A percentile compares a stretch with the other conserved stretches of the same genome.
Conservation (phyloP, 148 eudicot species). For the Rhododendron mucronatum region DNA sequence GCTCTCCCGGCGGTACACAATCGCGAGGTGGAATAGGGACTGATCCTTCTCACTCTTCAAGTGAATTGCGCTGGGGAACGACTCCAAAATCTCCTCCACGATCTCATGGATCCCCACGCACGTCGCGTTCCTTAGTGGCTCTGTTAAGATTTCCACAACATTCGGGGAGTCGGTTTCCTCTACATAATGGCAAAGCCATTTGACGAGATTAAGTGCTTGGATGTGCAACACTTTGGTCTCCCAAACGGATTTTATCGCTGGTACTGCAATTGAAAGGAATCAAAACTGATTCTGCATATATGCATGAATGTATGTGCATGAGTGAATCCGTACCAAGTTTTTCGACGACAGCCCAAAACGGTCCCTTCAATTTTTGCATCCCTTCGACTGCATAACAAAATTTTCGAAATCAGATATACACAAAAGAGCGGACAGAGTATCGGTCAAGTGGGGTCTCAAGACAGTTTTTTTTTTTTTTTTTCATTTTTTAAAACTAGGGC, state of each 20-base stretch:
- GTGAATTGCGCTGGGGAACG: neutral
- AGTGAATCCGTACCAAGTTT: neutral
- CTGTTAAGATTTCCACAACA: neutral
- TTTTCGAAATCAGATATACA: neutral
- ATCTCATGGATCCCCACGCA: neutral
- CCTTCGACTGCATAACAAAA: neutral
- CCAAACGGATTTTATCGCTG: neutral
- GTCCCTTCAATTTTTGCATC: neutral
- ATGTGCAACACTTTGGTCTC: neutral
- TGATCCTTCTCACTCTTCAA: neutral
- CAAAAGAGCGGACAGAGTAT: neutral
- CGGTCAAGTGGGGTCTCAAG: too few relatives aligned
- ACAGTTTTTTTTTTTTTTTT: too few relatives aligned
- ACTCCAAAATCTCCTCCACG: neutral
- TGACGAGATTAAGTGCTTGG: neutral
- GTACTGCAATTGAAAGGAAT: neutral
- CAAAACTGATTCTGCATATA: neutral
- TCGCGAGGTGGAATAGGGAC: neutral
- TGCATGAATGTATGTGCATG: too few relatives aligned
- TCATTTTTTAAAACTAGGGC: too few relatives aligned
- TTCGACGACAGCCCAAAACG: neutral
- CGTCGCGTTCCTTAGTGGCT: neutral
- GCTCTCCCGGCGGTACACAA: neutral
- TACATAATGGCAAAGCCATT: neutral
- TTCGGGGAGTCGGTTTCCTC: neutral